Percentiles rank a stretch among this genome's conserved stretches.
Conservation (phyloP, 2,329 filamentous ascomycete genomes). For the Phyllosticta citriasiana region DNA sequence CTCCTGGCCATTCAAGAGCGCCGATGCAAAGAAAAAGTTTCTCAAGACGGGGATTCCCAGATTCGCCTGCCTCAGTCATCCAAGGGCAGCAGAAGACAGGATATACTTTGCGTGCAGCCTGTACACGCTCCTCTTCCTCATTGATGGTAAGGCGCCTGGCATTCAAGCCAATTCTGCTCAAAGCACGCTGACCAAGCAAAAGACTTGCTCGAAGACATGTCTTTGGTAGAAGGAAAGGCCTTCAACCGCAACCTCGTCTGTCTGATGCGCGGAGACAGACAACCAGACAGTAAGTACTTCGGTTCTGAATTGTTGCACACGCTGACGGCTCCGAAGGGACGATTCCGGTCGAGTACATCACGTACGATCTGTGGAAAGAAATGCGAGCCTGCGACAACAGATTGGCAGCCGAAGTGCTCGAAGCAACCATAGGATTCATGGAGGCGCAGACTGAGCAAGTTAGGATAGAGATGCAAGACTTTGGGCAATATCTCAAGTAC, state of each 20-base stretch:
- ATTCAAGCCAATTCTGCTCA: background rate
- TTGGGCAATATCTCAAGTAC: constrained; percentile 30
- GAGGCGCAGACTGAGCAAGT: constrained; percentile 29
- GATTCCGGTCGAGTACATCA: background rate
- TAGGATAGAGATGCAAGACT: constrained; percentile 16
- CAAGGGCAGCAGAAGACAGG: constrained; percentile 28
- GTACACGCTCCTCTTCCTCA: constrained; percentile 32
- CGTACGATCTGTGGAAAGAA: constrained; percentile 30
- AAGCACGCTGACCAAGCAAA: background rate
- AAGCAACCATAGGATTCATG: constrained; percentile 33
- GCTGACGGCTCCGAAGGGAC: background rate
- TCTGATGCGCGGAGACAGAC: constrained; percentile 22
- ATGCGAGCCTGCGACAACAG: constrained; percentile 28
- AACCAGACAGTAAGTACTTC: constrained; percentile 24
- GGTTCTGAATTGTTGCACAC: constrained; percentile 25
- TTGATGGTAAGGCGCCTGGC: constrained; percentile 28
- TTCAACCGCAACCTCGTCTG: constrained; percentile 32
- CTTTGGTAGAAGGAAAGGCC: constrained; percentile 27
- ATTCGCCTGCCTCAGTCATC: constrained; percentile 33
- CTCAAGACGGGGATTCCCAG: constrained; percentile 23
- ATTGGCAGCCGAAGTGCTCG: constrained; percentile 30
- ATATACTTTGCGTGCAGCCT: constrained; percentile 30
- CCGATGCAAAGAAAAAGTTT: constrained; percentile 25
- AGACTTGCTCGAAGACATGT: constrained; percentile 36
- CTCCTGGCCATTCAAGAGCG: constrained; percentile 28